Conservation (phyloP, 805 yeast genomes). For the Kazachstania psychrophila region DNA sequence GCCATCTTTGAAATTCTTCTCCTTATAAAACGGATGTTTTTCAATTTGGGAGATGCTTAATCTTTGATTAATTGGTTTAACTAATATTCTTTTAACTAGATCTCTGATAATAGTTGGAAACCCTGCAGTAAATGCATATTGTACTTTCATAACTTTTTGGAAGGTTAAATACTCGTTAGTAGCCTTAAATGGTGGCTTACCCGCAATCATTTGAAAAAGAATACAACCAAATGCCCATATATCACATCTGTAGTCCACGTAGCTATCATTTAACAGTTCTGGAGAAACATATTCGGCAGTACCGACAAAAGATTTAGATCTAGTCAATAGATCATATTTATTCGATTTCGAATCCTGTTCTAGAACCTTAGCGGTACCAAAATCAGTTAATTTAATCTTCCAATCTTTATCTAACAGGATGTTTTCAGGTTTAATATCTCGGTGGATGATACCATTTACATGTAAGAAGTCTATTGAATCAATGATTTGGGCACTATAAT, state of each 20-base stretch:
- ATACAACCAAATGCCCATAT: slow-evolving; percentile 99
- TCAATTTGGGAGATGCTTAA: slow-evolving; percentile 48
- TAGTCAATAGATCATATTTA: slow-evolving; percentile 57
- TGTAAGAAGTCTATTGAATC: slow-evolving; percentile 71
- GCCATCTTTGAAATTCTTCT: slow-evolving; percentile 45
- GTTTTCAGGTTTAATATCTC: slow-evolving; percentile 81
- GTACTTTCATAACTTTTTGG: slow-evolving; percentile 71
- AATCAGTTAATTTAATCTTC: slow-evolving; percentile 67
- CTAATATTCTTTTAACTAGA: slow-evolving; percentile 57
- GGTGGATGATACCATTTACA: slow-evolving; percentile 63
- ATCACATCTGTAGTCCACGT: slow-evolving; percentile 86
- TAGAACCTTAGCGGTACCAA: slow-evolving; percentile 72
- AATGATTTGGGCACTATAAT: slow-evolving; percentile 63
- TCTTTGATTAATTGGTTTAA: slow-evolving; percentile 56
- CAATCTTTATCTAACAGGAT: slow-evolving; percentile 53
- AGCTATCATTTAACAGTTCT: slow-evolving; percentile 63
- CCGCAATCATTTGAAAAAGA: slow-evolving; percentile 89
- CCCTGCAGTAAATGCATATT: slow-evolving; percentile 78
- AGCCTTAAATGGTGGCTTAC: slow-evolving; percentile 81
- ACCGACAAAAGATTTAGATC: slow-evolving; percentile 77
- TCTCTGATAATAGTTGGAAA: slow-evolving; percentile 68
- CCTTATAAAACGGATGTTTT: slow-evolving; percentile 53
- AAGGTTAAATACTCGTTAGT: slow-evolving; percentile 73
- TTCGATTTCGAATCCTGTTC: slow-evolving; percentile 38
- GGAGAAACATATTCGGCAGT: slow-evolving; percentile 83